Percentiles rank a stretch among this genome's conserved stretches.
phyloP scores from a whole-genome alignment of 108 stramenopile species.

The Hondaea fermentalgiana region DNA sequence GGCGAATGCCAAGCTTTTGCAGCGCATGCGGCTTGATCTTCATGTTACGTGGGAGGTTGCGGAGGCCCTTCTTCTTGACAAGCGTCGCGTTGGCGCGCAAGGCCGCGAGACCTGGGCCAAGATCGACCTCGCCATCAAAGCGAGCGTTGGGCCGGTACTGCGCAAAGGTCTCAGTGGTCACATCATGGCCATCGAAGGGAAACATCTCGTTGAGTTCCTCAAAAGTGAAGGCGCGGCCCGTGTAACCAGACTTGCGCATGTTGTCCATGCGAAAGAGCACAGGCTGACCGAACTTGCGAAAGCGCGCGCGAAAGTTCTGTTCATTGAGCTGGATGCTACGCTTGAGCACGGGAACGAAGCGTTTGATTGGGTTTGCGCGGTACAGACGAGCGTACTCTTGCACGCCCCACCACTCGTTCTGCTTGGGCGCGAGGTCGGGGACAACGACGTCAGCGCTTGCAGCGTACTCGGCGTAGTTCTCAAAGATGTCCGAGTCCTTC shows the following conservation, averaged over 20 bases:
- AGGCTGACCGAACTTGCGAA: slow-evolving; percentile 11
- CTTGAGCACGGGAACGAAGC: neutral
- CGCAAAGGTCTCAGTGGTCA: neutral
- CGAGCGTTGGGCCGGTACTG: neutral
- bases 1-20: neutral
- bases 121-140: neutral
- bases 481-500: neutral
- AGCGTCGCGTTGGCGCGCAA: neutral
- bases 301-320: neutral
- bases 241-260: slow-evolving; percentile 11
- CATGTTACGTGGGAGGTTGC: slow-evolving; percentile 14
- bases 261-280: slow-evolving; percentile 8
- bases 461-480: neutral
- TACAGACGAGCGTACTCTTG: neutral
- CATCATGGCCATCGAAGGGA: neutral
- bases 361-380: neutral
- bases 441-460: neutral
- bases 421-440: neutral
- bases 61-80: neutral
- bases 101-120: neutral
- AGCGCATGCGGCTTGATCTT: slow-evolving; percentile 3
- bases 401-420: neutral
- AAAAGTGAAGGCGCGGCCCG: neutral
- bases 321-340: neutral
- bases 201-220: neutral